phyloP scores from a whole-genome alignment of 805 yeast species.

The Yarrowia sp. region DNA sequence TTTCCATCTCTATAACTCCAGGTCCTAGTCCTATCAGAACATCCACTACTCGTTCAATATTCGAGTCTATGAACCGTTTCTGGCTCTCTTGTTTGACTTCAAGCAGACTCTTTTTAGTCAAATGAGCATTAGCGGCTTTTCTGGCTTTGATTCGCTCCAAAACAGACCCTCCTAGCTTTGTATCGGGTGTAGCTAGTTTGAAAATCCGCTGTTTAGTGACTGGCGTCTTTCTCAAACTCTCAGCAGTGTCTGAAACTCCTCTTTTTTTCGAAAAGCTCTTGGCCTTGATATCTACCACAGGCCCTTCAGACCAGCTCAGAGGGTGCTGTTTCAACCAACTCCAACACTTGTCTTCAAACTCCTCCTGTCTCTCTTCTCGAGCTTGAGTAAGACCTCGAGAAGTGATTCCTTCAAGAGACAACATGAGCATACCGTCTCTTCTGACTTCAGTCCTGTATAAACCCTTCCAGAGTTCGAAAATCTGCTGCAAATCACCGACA shows the following conservation, averaged over 20 bases:
- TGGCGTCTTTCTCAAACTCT: not conserved
- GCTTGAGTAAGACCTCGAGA: not conserved
- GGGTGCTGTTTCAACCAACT: slow-evolving; percentile 1
- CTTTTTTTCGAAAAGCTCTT: not conserved
- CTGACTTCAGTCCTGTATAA: slow-evolving; percentile 32
- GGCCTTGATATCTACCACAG: not conserved
- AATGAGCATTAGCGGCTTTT: slow-evolving; percentile 31
- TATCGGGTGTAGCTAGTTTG: slow-evolving; percentile 12
- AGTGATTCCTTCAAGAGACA: not conserved
- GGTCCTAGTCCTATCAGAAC: not conserved
- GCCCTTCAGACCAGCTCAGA: not conserved
- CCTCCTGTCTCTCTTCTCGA: not conserved
- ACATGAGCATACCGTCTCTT: slow-evolving; percentile 24
- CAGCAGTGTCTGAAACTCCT: not conserved
- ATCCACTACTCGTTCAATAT: not conserved
- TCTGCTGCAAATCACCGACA: slow-evolving; percentile 31
- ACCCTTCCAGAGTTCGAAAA: slow-evolving; percentile 33
- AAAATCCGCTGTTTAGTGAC: slow-evolving; percentile 15
- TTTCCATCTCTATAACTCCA: not conserved
- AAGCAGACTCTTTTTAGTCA: not conserved
- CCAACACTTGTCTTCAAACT: slow-evolving; percentile 19
- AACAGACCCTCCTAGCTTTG: slow-evolving; percentile 29
- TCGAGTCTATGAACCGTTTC: slow-evolving; percentile 7
- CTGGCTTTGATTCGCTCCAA: slow-evolving; percentile 39
- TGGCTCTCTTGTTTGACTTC: not conserved